Evolutionary conservation across 805 yeast species (phyloP), one percentile per base, ranked within the genome.

Genomic region (Candida railenensis): DNA sequence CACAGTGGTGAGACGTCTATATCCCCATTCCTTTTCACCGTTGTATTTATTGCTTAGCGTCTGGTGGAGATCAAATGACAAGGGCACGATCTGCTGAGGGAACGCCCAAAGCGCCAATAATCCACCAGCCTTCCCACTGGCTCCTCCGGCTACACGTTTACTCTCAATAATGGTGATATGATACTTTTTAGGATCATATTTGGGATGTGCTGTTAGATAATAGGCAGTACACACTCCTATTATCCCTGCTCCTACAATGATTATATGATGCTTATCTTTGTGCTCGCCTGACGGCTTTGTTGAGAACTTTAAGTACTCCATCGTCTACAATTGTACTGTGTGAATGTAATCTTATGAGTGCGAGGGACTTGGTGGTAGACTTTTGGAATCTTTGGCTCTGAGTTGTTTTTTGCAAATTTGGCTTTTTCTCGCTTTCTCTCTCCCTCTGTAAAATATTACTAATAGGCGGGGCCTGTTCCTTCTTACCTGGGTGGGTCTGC

Each of bases 71-170:
- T 80, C 78, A 68, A 90, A 94, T 41, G 95, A 85, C 45, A 92
- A 72, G 0, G 96, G 94, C 5, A 90, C 98, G 43, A 92, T 81
- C 63, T 89, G 96, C 56, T 86, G 90, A 0, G 99, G 99, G 65
- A 94, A 94, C 0, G 98, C 98, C 96, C 97, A 91, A 19, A 87
- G 77, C 1, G 98, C 97, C 43, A 92, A 68, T 42, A 92, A 73
- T 0, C 99, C 99, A 39, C 98, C 99, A 4, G 99, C 98, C 58
- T 92, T 94, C 46, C 99, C 99, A 37, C 89, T 81, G 16, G 99
- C 98, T 41, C 97, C 98, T 44, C 97, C 96, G 0, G 98, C 99
- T 4, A 95, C 96, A 57, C 96, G 75, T 51, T 88, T 89, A 44
- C 92, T 83, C 65, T 92, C 99, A 12, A 94, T 62, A 16, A 92